These are phyloP conservation scores for Basidiobolus heterosporus DNA, from an alignment of 371 early-diverging fungal species.

Conservation along the genomic window DNA sequence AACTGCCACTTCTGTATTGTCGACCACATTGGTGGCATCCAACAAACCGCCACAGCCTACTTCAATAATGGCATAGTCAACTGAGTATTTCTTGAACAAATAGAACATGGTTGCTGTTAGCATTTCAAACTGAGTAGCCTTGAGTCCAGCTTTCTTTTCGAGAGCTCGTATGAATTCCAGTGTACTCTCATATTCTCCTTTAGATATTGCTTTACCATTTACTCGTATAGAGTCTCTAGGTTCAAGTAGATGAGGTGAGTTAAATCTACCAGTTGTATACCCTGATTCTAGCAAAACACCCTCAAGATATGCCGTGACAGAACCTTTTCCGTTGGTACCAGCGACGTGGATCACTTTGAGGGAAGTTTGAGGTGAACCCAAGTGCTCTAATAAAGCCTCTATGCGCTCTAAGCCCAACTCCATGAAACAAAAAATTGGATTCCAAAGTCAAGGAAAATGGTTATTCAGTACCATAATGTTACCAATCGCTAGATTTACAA, in stretches of 20 bases:
- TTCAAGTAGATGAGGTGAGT: slow-evolving; percentile 80
- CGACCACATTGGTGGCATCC: slow-evolving; percentile 70
- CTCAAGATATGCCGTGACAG: slow-evolving; percentile 50
- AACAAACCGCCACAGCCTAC: slow-evolving; percentile 72
- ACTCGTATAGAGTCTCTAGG: slow-evolving; percentile 83
- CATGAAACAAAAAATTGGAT: background rate
- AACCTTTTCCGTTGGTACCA: slow-evolving; percentile 82
- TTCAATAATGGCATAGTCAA: slow-evolving; percentile 67
- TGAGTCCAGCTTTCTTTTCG: slow-evolving; percentile 16
- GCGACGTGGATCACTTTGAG: slow-evolving; percentile 51
- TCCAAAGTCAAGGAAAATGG: no score
- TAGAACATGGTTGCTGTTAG: slow-evolving; percentile 58
- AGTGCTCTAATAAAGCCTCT: background rate
- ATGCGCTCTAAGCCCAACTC: slow-evolving; percentile 1
- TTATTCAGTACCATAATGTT: no score
- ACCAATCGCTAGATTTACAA: no score
- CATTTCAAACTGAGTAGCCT: slow-evolving; percentile 73
- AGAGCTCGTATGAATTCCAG: slow-evolving; percentile 11
- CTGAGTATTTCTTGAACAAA: slow-evolving; percentile 13
- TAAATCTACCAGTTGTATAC: slow-evolving; percentile 60
- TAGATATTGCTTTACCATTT: slow-evolving; percentile 58
- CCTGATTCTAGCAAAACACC: slow-evolving; percentile 30
- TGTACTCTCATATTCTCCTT: slow-evolving; percentile 56
- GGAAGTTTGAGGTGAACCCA: slow-evolving; percentile 9
- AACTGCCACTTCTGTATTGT: slow-evolving; percentile 43